Evolutionary conservation across 2,329 filamentous ascomycete genomes (phyloP).

Genomic region (Aureobasidium melanogenum): DNA sequence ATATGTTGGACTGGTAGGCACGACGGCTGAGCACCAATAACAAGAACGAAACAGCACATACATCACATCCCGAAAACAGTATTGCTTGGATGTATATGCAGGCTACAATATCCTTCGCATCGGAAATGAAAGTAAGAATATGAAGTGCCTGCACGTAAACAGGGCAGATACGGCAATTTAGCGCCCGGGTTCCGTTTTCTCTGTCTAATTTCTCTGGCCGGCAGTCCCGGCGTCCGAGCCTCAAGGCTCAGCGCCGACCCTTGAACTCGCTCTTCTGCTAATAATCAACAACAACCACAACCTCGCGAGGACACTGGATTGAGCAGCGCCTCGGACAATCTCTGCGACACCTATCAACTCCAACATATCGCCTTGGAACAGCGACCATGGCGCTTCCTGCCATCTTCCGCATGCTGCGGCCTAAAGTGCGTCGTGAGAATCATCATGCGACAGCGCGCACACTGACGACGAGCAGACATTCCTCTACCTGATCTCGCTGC

Average conservation of each 20-base stretch:
- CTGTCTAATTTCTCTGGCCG: conserved; percentile 3
- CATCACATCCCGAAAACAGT: background rate
- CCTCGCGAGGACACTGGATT: background rate
- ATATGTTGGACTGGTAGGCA: background rate
- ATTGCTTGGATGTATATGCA: background rate
- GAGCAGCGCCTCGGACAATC: background rate
- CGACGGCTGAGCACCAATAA: background rate
- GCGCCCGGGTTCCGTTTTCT: background rate
- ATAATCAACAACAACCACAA: background rate
- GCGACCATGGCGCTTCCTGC: conserved; percentile 14
- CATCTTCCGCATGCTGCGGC: conserved; percentile 16
- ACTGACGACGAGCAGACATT: conserved; percentile 36
- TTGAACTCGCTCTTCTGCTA: background rate
- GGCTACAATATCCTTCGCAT: background rate
- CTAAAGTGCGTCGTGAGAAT: conserved; percentile 5
- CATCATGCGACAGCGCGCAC: background rate
- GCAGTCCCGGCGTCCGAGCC: background rate
- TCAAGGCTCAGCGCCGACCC: background rate
- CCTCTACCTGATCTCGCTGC: conserved; percentile 75
- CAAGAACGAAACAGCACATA: background rate
- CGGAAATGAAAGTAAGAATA: background rate
- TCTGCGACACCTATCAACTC: background rate
- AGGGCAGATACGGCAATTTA: background rate
- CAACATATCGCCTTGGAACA: background rate
- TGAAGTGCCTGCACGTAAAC: background rate